Conservation (phyloP, 2,329 filamentous ascomycete species). For the Ophiostoma novo-ulmi region DNA sequence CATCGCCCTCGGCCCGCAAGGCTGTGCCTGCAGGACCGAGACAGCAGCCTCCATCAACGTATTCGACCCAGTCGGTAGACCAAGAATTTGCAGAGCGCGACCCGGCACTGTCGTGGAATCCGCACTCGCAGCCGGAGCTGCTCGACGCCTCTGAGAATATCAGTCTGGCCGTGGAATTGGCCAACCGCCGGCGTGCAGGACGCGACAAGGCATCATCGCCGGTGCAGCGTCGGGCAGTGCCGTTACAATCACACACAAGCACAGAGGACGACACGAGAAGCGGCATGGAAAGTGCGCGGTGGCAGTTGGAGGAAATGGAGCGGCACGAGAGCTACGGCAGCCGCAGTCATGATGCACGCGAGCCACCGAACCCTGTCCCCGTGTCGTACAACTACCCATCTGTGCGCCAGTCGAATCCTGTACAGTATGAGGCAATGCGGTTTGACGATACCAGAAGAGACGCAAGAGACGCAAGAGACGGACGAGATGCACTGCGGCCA, state of each 20-base stretch:
- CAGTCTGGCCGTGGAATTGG: constrained; percentile 71
- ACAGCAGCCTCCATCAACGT: not conserved
- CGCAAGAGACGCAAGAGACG: constrained; percentile 22
- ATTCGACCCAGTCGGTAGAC: constrained; percentile 31
- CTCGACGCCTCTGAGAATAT: constrained; percentile 66
- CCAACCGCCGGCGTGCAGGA: constrained; percentile 60
- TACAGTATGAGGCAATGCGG: constrained; percentile 40
- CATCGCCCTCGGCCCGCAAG: constrained; percentile 1
- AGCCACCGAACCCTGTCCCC: constrained; percentile 22
- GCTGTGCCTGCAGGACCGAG: not conserved
- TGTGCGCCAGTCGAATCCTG: constrained; percentile 47
- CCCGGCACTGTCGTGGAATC: constrained; percentile 50
- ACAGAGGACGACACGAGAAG: constrained; percentile 30
- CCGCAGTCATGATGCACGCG: constrained; percentile 15
- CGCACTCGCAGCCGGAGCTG: constrained; percentile 46
- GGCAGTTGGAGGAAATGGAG: constrained; percentile 38
- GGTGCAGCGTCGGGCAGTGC: not conserved
- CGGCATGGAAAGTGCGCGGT: constrained; percentile 51
- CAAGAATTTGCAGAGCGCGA: constrained; percentile 50
- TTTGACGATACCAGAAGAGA: constrained; percentile 35
- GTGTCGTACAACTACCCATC: constrained; percentile 52
- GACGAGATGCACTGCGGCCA: constrained; percentile 26
- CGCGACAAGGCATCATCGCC: constrained; percentile 37
- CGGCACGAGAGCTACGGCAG: constrained; percentile 29
- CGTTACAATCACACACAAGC: not conserved